A percentile compares a stretch with the other conserved stretches of the same genome.
phyloP scores from a whole-genome alignment of 2,329 filamentous ascomycete species.

The Knufia petricola region DNA sequence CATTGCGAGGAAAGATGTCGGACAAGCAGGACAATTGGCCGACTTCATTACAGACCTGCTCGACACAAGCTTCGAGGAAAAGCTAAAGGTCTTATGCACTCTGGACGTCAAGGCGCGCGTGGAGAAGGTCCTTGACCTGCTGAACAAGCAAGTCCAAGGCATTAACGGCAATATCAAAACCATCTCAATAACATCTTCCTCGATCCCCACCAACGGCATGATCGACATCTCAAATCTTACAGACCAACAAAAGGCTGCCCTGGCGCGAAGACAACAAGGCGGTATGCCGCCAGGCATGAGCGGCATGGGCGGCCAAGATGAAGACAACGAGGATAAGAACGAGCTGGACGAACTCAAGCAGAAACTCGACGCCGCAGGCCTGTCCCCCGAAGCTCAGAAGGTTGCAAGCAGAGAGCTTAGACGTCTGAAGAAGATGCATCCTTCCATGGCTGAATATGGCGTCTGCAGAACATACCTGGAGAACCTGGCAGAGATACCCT shows the following conservation, averaged over 20 bases:
- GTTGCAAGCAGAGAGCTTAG: slow-evolving; percentile 85
- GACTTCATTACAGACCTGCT: slow-evolving; percentile 96
- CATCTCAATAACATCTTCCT: slow-evolving; percentile 62
- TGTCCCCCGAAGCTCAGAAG: slow-evolving; percentile 77
- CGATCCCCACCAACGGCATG: slow-evolving; percentile 50
- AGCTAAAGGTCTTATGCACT: slow-evolving; percentile 74
- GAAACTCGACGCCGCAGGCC: slow-evolving; percentile 68
- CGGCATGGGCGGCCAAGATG: slow-evolving; percentile 35
- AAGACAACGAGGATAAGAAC: slow-evolving; percentile 71
- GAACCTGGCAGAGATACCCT: slow-evolving; percentile 87
- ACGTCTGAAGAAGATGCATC: slow-evolving; percentile 87
- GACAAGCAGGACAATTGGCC: slow-evolving; percentile 74
- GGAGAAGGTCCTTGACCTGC: slow-evolving; percentile 69
- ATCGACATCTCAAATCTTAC: slow-evolving; percentile 46
- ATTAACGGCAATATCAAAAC: slow-evolving; percentile 85
- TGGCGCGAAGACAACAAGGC: slow-evolving; percentile 36
- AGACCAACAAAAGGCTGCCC: slow-evolving; percentile 36
- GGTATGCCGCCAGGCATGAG: slow-evolving; percentile 36
- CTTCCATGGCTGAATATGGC: slow-evolving; percentile 90
- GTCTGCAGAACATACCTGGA: slow-evolving; percentile 90
- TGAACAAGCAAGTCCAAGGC: slow-evolving; percentile 69
- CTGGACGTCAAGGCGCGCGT: slow-evolving; percentile 69
- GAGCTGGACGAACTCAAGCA: slow-evolving; percentile 88
- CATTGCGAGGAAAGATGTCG: slow-evolving; percentile 70
- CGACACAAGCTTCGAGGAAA: slow-evolving; percentile 81